Conservation (phyloP, 2,329 filamentous ascomycete species). For the Monosporascus sp. region DNA sequence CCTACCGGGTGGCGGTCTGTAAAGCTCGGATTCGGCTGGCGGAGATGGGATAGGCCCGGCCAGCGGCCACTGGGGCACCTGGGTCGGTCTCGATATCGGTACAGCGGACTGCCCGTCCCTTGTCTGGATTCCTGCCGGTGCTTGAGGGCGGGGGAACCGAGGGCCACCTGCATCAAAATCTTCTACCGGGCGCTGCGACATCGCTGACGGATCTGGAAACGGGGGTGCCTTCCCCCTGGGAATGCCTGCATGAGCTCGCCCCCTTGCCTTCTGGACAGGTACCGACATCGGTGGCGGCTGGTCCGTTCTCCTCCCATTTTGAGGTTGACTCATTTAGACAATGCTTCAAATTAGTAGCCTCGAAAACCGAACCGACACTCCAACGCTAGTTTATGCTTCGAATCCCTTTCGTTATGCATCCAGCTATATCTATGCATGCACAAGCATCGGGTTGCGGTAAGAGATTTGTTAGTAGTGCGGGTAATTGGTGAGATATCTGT, state of each 20-base stretch:
- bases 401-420: not conserved
- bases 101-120: slow-evolving; percentile 34
- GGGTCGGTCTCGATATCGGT: slow-evolving; percentile 45
- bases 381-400: not conserved
- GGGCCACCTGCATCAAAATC: too few species aligned
- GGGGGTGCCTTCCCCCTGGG: slow-evolving; percentile 23
- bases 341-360: slow-evolving; percentile 17
- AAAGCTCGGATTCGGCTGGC: slow-evolving; percentile 30
- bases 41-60: slow-evolving; percentile 22
- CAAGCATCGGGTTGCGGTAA: not conserved
- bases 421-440: not conserved
- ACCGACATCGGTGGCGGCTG: slow-evolving; percentile 36
- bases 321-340: slow-evolving; percentile 48
- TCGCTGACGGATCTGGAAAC: slow-evolving; percentile 23
- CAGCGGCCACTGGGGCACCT: slow-evolving; percentile 32
- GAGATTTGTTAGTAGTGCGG: not conserved
- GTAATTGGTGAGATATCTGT: not conserved
- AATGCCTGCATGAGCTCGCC: slow-evolving; percentile 41
- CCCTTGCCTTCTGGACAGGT: slow-evolving; percentile 50
- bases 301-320: slow-evolving; percentile 51
- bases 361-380: slow-evolving; percentile 10
- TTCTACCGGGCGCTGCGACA: slow-evolving; percentile 17
- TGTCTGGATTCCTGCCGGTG: slow-evolving; percentile 28
- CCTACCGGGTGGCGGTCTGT: slow-evolving; percentile 45
- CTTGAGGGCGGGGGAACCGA: slow-evolving; percentile 19